Conservation (phyloP, 2,329 filamentous ascomycete genomes). For the Fusarium begoniae region DNA sequence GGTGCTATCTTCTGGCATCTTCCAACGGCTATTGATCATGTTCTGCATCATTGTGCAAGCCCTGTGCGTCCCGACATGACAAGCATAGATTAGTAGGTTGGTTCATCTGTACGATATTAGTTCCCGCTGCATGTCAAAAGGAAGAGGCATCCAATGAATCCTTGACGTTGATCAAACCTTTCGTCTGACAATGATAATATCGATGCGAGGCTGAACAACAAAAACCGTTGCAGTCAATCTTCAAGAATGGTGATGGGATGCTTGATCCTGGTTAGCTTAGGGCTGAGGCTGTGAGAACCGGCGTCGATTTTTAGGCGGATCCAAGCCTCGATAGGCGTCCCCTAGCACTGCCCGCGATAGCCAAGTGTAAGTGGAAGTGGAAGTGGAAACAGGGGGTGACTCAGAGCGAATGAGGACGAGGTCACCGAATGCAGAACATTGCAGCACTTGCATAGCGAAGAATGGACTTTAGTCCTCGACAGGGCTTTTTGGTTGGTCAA, state of each 20-base stretch:
- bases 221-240: background rate
- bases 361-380: background rate
- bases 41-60: background rate
- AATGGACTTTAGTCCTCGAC: slow-evolving; percentile 11
- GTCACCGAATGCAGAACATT: slow-evolving; percentile 26
- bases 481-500: slow-evolving; percentile 5
- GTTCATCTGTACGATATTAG: slow-evolving; percentile 31
- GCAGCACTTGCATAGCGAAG: slow-evolving; percentile 28
- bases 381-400: background rate
- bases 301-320: background rate
- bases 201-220: slow-evolving; percentile 37
- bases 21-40: background rate
- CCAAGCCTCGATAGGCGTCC: slow-evolving; percentile 39
- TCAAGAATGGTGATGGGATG: background rate
- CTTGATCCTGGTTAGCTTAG: slow-evolving; percentile 1
- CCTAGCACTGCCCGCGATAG: slow-evolving; percentile 25
- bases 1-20: background rate
- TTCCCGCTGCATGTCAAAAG: slow-evolving; percentile 34
- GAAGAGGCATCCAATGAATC: slow-evolving; percentile 42
- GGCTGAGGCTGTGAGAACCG: slow-evolving; percentile 36
- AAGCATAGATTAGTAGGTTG: background rate
- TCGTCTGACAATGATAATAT: background rate
- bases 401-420: slow-evolving; percentile 14
- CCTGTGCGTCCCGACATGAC: slow-evolving; percentile 20
- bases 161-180: slow-evolving; percentile 17